Conservation (phyloP, 2,329 filamentous ascomycete genomes). For the Chrysosporium keratinophilum region DNA sequence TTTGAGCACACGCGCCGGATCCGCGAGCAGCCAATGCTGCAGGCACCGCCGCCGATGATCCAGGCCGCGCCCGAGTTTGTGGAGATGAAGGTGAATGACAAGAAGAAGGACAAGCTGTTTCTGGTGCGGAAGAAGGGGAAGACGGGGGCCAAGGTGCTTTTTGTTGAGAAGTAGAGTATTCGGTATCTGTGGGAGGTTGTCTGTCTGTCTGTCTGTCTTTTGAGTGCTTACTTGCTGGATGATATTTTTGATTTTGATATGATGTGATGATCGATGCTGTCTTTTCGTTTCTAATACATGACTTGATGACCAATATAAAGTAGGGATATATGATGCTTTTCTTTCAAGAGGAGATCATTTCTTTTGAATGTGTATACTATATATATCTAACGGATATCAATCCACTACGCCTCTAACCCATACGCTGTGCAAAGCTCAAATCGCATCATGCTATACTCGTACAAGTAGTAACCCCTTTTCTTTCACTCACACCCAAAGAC, state of each 20-base stretch:
- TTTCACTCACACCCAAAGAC: background rate
- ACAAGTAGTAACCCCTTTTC: too few relatives aligned
- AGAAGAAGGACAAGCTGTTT: slow-evolving; percentile 37
- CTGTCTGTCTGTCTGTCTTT: too few relatives aligned
- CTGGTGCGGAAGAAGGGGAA: slow-evolving; percentile 38
- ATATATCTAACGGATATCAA: background rate
- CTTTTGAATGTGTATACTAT: background rate
- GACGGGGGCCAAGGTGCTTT: slow-evolving; percentile 11
- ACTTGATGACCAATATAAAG: background rate
- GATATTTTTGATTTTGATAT: too few relatives aligned
- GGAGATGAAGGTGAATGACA: slow-evolving; percentile 35
- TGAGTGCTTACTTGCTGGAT: too few relatives aligned
- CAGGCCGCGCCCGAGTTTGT: slow-evolving; percentile 19
- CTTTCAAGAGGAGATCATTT: background rate
- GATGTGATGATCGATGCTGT: too few relatives aligned
- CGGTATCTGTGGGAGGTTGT: too few relatives aligned
- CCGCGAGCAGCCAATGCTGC: slow-evolving; percentile 43
- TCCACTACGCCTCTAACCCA: background rate
- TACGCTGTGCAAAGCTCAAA: background rate
- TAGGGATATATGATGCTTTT: background rate
- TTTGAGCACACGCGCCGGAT: slow-evolving; percentile 60
- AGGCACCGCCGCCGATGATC: slow-evolving; percentile 22
- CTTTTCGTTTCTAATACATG: slow-evolving; percentile 1
- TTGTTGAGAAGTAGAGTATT: background rate
- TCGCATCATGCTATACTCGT: background rate